These are phyloP conservation scores for Phyllosticta citrichinensis DNA, from an alignment of 2,329 filamentous ascomycete genomes.

Conservation along the genomic window DNA sequence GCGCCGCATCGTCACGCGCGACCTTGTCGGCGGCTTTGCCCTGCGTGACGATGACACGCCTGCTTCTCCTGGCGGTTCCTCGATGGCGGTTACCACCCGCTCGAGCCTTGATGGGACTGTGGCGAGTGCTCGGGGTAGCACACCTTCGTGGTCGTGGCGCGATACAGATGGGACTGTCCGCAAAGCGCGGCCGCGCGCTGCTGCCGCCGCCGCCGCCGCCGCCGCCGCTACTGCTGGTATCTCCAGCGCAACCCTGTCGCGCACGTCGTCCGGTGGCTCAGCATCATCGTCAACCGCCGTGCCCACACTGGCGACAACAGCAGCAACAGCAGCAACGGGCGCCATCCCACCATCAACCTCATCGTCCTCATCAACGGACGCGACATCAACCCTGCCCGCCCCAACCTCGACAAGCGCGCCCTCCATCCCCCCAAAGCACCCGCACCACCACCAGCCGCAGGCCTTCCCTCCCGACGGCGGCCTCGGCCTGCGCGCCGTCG, in stretches of 20 bases:
- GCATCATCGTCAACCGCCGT: not conserved
- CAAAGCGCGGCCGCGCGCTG: slow-evolving; percentile 12
- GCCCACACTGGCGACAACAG: not conserved
- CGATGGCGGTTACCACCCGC: slow-evolving; percentile 6
- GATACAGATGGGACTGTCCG: slow-evolving; percentile 24
- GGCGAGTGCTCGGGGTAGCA: not conserved
- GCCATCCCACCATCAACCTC: not conserved
- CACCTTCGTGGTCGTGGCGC: slow-evolving; percentile 24
- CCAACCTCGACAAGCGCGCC: not conserved
- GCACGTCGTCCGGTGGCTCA: not conserved
- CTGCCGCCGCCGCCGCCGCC: not conserved
- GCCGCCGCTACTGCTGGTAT: not conserved
- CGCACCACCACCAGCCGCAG: not conserved
- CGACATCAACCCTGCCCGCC: not conserved
- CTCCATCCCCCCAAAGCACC: not conserved
- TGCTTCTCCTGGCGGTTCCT: not conserved
- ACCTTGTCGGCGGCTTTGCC: slow-evolving; percentile 67
- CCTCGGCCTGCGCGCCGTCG: slow-evolving; percentile 51
- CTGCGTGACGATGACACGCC: slow-evolving; percentile 46
- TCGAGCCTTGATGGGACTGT: not conserved
- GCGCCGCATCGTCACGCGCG: slow-evolving; percentile 56
- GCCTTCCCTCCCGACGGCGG: slow-evolving; percentile 68
- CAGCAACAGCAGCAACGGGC: not conserved
- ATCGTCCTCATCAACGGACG: not conserved
- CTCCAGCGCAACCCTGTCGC: not conserved